phyloP scores from a whole-genome alignment of 306 rosid species.

The Morella rubra region DNA sequence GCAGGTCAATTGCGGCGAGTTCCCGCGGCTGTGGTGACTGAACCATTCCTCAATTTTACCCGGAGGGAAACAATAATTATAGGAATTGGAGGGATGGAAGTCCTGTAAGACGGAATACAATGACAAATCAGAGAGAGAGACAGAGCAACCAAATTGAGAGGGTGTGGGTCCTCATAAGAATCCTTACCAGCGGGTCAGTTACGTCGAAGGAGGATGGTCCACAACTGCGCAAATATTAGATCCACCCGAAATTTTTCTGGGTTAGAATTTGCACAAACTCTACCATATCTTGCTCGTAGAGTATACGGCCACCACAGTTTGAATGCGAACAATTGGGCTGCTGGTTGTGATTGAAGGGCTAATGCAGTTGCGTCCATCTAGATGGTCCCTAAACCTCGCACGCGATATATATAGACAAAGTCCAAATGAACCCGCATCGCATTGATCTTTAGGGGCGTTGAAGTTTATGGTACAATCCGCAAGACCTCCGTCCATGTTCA shows the following conservation, averaged over 20 bases:
- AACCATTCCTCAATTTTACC: too few species aligned
- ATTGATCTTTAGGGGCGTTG: background rate
- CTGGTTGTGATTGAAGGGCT: background rate
- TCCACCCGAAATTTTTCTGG: too few species aligned
- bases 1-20: background rate
- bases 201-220: background rate
- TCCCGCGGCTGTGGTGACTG: too few species aligned
- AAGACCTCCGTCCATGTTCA: background rate
- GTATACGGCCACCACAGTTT: background rate
- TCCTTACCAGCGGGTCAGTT: background rate
- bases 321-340: background rate
- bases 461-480: background rate
- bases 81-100: too few species aligned
- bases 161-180: background rate
- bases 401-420: background rate
- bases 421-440: background rate
- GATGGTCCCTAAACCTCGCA: background rate
- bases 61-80: too few species aligned
- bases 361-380: background rate
- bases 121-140: background rate
- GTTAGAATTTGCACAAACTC: background rate
- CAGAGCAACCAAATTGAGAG: background rate
- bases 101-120: background rate
- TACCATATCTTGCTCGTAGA: background rate
- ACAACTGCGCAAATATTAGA: too few species aligned